phyloP scores from a whole-genome alignment of 352 stramenopile species.

The Globisporangium apiculatum region DNA sequence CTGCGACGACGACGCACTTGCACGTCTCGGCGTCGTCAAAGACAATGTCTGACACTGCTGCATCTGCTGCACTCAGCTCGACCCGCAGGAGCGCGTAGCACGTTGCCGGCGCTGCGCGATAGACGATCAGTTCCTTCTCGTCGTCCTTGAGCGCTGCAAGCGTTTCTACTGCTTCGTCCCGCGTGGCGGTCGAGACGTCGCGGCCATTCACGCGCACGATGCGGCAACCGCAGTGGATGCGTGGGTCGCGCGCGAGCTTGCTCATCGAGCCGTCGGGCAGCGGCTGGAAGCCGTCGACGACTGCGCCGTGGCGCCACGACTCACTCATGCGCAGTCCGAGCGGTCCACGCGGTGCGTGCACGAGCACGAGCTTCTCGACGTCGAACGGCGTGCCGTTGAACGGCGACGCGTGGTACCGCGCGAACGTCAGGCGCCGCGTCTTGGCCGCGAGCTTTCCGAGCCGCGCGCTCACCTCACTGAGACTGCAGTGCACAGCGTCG shows the following conservation, averaged over 20 bases:
- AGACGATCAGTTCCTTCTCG: slow-evolving; percentile 54
- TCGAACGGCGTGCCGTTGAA: slow-evolving; percentile 29
- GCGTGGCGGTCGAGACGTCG: slow-evolving; percentile 29
- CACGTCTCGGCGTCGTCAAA: slow-evolving; percentile 29
- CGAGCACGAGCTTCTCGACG: slow-evolving; percentile 43
- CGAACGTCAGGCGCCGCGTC: slow-evolving; percentile 38
- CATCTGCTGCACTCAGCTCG: slow-evolving; percentile 13
- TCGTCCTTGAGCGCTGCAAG: slow-evolving; percentile 29
- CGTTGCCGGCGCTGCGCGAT: slow-evolving; percentile 18
- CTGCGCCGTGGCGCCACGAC: slow-evolving; percentile 26
- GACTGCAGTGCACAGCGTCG: slow-evolving; percentile 32
- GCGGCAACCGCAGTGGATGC: slow-evolving; percentile 44
- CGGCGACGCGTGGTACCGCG: slow-evolving; percentile 28
- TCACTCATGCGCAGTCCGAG: slow-evolving; percentile 44
- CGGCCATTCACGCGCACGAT: slow-evolving; percentile 47
- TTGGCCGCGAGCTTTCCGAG: slow-evolving; percentile 34
- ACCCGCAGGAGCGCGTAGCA: slow-evolving; percentile 26
- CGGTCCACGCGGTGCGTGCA: slow-evolving; percentile 30
- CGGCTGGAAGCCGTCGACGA: slow-evolving; percentile 43
- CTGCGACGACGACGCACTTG: slow-evolving; percentile 26
- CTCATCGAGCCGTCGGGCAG: slow-evolving; percentile 31
- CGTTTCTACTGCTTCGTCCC: slow-evolving; percentile 30
- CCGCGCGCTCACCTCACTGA: slow-evolving; percentile 35
- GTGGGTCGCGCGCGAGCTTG: slow-evolving; percentile 22
- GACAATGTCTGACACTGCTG: slow-evolving; percentile 15